A percentile compares a stretch with the other conserved stretches of the same genome.
Evolutionary conservation across 305 asterid genomes (phyloP).

Genomic region (Plantago lanceolata): DNA sequence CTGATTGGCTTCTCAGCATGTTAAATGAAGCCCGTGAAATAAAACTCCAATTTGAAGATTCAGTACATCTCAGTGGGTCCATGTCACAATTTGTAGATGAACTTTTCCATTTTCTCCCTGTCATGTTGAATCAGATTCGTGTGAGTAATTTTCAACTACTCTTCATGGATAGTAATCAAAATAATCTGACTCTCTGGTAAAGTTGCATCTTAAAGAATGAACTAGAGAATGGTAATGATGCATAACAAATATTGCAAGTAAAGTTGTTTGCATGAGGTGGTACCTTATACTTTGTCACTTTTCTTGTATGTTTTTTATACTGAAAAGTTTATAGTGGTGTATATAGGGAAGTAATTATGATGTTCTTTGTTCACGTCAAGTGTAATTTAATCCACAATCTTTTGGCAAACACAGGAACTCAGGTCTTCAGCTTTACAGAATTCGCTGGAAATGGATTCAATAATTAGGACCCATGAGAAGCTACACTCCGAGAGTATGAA

Average conservation of each 20-base stretch:
- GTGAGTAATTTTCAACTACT: conserved; percentile 44
- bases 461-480: conserved; percentile 44
- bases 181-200: conserved; percentile 11
- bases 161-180: conserved; percentile 7
- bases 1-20: conserved; percentile 42
- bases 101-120: conserved; percentile 39
- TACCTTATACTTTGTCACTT: background rate
- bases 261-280: background rate
- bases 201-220: background rate
- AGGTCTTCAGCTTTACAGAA: conserved; percentile 48
- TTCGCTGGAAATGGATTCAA: conserved; percentile 43
- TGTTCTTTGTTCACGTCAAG: background rate
- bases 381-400: conserved; percentile 4
- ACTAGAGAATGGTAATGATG: background rate
- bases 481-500: conserved; percentile 48
- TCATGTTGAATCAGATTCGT: conserved; percentile 34
- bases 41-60: conserved; percentile 56
- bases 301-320: background rate
- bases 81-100: conserved; percentile 57
- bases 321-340: background rate
- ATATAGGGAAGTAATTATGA: background rate
- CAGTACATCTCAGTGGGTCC: conserved; percentile 39
- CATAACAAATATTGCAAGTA: too few species aligned
- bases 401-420: conserved; percentile 52
- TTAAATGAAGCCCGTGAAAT: conserved; percentile 49